Percentiles rank a stretch among this genome's conserved stretches.
phyloP scores from a whole-genome alignment of 108 stramenopile genomes.

The Stephanodiscus minutulus region DNA sequence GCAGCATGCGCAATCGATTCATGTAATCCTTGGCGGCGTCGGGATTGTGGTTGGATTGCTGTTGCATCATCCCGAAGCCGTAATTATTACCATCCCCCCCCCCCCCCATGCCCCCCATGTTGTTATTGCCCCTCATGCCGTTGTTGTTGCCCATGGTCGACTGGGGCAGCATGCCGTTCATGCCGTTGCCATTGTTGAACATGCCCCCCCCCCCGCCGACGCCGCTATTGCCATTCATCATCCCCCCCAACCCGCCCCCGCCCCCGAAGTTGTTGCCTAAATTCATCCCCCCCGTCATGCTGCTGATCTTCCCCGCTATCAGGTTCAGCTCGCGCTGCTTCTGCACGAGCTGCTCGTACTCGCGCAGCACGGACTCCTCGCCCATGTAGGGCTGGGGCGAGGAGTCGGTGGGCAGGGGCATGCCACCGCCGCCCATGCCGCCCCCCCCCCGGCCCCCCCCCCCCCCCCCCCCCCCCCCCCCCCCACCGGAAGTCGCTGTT shows the following conservation, averaged over 20 bases:
- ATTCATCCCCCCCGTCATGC: slow-evolving; percentile 11
- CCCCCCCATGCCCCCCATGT: too few species aligned
- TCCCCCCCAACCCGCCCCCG: slow-evolving; percentile 13
- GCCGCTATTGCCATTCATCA: slow-evolving; percentile 8
- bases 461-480: not conserved
- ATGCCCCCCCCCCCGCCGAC: slow-evolving; percentile 13
- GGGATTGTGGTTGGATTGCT: slow-evolving; percentile 16
- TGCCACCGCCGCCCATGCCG: slow-evolving; percentile 5
- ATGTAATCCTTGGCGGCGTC: slow-evolving; percentile 39
- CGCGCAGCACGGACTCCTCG: slow-evolving; percentile 33
- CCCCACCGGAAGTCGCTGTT: not conserved
- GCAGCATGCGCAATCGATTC: slow-evolving; percentile 36
- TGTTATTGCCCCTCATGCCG: slow-evolving; percentile 3
- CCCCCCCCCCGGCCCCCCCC: slow-evolving; percentile 1
- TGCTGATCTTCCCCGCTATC: slow-evolving; percentile 3
- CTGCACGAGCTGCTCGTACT: slow-evolving; percentile 47
- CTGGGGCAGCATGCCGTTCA: not conserved
- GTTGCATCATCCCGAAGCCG: not conserved
- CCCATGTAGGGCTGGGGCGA: slow-evolving; percentile 39
- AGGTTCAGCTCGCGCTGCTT: slow-evolving; percentile 42
- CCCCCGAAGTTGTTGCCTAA: slow-evolving; percentile 19
- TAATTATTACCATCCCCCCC: not conserved
- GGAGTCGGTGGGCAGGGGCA: not conserved
- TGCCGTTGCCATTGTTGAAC: slow-evolving; percentile 1
- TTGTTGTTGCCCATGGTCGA: not conserved